Percentiles rank a stretch among this genome's conserved stretches.
phyloP scores from a whole-genome alignment of 2,329 filamentous ascomycete species.

The Fusarium guadeloupense region DNA sequence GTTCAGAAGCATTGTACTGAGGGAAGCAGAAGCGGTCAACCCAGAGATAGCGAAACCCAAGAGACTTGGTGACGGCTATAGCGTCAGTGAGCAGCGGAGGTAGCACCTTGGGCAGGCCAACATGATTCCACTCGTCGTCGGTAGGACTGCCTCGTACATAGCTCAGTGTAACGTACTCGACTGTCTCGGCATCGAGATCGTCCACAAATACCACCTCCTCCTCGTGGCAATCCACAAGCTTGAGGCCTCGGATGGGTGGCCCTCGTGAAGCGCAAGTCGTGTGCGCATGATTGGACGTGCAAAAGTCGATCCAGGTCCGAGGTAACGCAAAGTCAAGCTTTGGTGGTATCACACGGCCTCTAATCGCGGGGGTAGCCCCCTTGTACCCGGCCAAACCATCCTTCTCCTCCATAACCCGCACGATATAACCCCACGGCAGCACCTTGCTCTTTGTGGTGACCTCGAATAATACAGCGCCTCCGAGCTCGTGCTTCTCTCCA shows the following conservation, averaged over 20 bases:
- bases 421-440: constrained; percentile 51
- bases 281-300: constrained; percentile 44
- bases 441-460: constrained; percentile 50
- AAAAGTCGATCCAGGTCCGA: constrained; percentile 50
- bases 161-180: constrained; percentile 50
- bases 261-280: constrained; percentile 34
- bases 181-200: constrained; percentile 34
- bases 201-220: constrained; percentile 44
- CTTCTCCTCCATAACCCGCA: constrained; percentile 43
- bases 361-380: constrained; percentile 36
- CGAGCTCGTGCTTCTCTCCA: constrained; percentile 50
- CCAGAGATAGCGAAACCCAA: constrained; percentile 52
- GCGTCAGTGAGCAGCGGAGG: constrained; percentile 48
- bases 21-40: constrained; percentile 50
- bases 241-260: constrained; percentile 41
- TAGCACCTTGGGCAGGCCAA: constrained; percentile 39
- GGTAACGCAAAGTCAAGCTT: constrained; percentile 45
- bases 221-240: constrained; percentile 47
- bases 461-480: constrained; percentile 49
- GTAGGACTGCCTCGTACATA: constrained; percentile 45
- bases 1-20: constrained; percentile 40
- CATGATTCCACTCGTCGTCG: constrained; percentile 30
- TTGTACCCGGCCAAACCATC: constrained; percentile 38
- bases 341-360: constrained; percentile 47
- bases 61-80: constrained; percentile 43